These are phyloP conservation scores for Pistacia atlantica DNA, from an alignment of 345 rosid genomes.

Conservation along the genomic window DNA sequence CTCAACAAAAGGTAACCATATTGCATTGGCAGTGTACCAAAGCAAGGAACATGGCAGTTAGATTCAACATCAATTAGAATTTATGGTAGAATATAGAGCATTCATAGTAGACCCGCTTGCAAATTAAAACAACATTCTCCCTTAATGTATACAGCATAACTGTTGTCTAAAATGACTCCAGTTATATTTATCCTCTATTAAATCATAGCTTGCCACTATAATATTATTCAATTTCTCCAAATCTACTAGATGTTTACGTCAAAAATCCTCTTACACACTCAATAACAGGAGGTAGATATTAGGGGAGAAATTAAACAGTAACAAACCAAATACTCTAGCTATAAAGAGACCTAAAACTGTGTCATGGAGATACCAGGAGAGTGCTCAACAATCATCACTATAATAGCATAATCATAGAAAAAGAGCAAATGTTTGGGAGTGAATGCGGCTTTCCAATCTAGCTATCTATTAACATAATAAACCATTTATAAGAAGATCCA, in stretches of 20 bases:
- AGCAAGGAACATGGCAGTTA: not conserved
- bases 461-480: not conserved
- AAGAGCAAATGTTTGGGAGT: not conserved
- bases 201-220: not conserved
- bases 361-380: not conserved
- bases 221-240: not conserved
- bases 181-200: not conserved
- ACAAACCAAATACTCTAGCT: not conserved
- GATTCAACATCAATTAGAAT: not conserved
- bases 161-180: not conserved
- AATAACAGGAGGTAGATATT: not conserved
- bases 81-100: not conserved
- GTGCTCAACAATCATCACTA: not conserved
- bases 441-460: not conserved
- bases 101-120: not conserved
- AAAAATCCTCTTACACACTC: not conserved
- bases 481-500: not conserved
- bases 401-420: not conserved
- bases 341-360: not conserved
- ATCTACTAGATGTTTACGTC: not conserved
- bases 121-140: not conserved
- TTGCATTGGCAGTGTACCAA: not conserved
- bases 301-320: not conserved
- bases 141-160: not conserved
- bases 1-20: not conserved